Percentiles rank a stretch among this genome's conserved stretches.
These are phyloP conservation scores for Solanum tarijense DNA, from an alignment of 257 asterid species.

Conservation along the genomic window DNA sequence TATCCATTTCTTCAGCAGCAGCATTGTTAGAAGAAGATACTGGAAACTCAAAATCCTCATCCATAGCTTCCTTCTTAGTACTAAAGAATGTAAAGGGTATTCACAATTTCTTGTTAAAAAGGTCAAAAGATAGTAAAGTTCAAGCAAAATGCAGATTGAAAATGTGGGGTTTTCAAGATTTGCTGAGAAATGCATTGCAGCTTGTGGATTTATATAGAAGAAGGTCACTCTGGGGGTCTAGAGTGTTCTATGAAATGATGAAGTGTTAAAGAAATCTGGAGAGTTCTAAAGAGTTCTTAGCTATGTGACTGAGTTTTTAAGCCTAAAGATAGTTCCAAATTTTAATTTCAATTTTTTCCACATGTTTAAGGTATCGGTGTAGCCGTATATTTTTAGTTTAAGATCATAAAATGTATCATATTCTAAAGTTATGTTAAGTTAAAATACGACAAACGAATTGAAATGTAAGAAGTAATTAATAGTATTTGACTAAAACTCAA, in stretches of 20 bases:
- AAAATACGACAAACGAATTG: neutral
- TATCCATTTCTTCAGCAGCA: neutral
- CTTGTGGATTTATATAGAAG: neutral
- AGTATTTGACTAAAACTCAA: neutral
- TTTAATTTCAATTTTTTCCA: neutral
- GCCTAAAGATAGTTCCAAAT: neutral
- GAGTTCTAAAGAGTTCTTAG: neutral
- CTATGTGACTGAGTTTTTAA: neutral
- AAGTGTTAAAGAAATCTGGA: neutral
- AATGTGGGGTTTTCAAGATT: neutral
- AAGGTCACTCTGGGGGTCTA: neutral
- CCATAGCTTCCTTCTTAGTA: conserved; percentile 10
- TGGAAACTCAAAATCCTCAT: conserved; percentile 29
- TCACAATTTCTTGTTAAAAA: neutral
- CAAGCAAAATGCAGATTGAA: neutral
- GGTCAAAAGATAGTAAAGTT: neutral
- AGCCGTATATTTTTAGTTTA: too few species aligned
- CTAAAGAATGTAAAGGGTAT: neutral
- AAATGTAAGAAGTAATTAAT: neutral
- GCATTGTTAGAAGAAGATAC: conserved; percentile 1
- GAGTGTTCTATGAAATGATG: neutral
- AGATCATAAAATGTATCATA: fast-evolving
- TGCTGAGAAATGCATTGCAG: neutral
- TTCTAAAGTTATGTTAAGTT: neutral
- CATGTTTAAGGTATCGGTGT: neutral